Conservation (phyloP, 768 basidiomycete species). For the Mycena crocata region DNA sequence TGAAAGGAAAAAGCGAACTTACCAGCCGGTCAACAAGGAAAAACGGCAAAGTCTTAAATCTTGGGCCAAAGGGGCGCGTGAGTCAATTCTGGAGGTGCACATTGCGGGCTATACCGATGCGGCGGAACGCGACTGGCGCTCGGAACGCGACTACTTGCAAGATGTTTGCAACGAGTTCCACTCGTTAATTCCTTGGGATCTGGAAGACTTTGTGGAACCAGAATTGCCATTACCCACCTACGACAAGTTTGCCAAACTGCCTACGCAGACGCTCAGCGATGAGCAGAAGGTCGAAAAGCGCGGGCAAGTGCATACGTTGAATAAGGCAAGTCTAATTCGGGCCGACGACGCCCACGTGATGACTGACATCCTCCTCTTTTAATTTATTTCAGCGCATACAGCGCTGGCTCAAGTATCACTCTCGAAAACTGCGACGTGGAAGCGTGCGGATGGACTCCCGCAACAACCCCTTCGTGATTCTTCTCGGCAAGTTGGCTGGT, state of each 20-base stretch:
- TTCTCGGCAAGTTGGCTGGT: neutral
- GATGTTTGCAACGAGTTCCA: slow-evolving; percentile 12
- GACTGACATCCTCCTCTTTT: neutral
- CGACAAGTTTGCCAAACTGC: neutral
- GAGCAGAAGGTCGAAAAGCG: neutral
- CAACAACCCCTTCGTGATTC: neutral
- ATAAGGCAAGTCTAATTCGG: neutral
- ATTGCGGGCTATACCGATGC: neutral
- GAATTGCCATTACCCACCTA: neutral
- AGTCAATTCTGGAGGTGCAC: slow-evolving; percentile 6
- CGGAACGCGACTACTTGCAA: neutral
- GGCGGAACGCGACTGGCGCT: neutral
- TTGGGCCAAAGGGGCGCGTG: slow-evolving; percentile 11
- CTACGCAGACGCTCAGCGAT: neutral
- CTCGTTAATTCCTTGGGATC: neutral
- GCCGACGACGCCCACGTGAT: neutral
- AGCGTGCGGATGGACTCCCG: neutral
- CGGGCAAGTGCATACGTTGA: neutral
- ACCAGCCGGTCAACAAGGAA: neutral
- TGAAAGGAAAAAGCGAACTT: neutral
- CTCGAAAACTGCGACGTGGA: neutral
- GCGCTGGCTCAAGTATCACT: neutral
- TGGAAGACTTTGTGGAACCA: slow-evolving; percentile 8
- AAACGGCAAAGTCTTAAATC: neutral
- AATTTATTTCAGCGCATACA: neutral